Evolutionary conservation across 257 asterid genomes (phyloP), one percentile per base, ranked within the genome.

Genomic region (Nicotiana attenuata): DNA sequence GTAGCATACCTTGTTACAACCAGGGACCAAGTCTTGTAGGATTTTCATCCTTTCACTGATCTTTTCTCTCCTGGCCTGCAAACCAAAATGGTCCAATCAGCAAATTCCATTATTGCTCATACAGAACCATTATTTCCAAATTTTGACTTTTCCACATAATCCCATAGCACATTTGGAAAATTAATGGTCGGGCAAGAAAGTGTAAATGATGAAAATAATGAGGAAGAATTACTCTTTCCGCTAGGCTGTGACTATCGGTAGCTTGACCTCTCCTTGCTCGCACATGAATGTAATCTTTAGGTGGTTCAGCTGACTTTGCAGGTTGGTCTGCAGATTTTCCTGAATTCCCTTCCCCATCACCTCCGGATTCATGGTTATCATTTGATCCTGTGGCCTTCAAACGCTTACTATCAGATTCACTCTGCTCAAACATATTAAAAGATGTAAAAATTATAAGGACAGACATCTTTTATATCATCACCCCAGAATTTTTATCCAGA

Each of bases 221-320:
- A 76, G 82, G 15, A 22, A 45, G 84, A 81, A 52, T 87, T 87
- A 89, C 92, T 82, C 92, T 87, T 81, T 89, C 92, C 1, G 90
- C 92, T 59, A 89, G 88, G 83, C 90, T 89, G 75, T 89, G 92
- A 82, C 87, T 89, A 63, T 89, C 92, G 35, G 90, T 89, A 65
- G 92, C 92, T 82, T 89, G 90, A 79, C 92, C 92, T 80, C 92
- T 84, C 86, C 90, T 84, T 2, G 89, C 92, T 66, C 92, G 85
- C 52, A 87, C 92, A 81, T 89, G 92, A 59, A 89, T 89, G 78
- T 89, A 89, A 80, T 87, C 92, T 81, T 89, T 89, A 22, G 88
- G 84, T n/a, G 84, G 86, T 64, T 87, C 92, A 45, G 67, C 53
- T 41, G 83, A 79, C 80, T 85, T 89, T 26, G 64, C 84, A 53